Percentiles rank a stretch among this genome's conserved stretches.
These are phyloP conservation scores for Melocanna baccifera DNA, from an alignment of 176 grass and related monocot genomes.

Conservation along the genomic window DNA sequence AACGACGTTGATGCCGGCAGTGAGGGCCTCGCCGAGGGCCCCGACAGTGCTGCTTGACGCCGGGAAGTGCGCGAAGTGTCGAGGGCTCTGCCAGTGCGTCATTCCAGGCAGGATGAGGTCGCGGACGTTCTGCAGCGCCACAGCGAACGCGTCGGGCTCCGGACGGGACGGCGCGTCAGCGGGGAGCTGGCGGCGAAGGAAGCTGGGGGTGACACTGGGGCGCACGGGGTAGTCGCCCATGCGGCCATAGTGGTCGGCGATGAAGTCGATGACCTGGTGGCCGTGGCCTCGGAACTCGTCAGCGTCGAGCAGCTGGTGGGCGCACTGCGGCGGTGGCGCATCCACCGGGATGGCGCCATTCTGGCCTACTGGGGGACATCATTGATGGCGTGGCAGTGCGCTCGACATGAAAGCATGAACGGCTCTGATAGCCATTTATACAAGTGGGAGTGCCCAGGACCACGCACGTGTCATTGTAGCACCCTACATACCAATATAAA, in stretches of 20 bases:
- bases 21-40: conserved; percentile 47
- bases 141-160: conserved; percentile 28
- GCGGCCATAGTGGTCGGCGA: conserved; percentile 54
- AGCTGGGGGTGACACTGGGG: conserved; percentile 40
- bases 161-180: conserved; percentile 8
- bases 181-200: conserved; percentile 33
- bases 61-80: conserved; percentile 55
- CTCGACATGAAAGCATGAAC: neutral
- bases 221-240: conserved; percentile 45
- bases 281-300: conserved; percentile 42
- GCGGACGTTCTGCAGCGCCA: conserved; percentile 32
- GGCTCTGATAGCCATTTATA: conserved; percentile 10
- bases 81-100: conserved; percentile 71
- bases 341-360: neutral
- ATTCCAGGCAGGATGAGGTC: conserved; percentile 42
- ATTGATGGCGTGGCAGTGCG: conserved; percentile 8
- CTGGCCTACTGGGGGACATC: neutral
- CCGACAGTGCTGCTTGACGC: conserved; percentile 42
- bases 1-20: conserved; percentile 43
- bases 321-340: neutral
- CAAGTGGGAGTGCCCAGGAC: neutral
- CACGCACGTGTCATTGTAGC: neutral
- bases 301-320: conserved; percentile 23
- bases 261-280: conserved; percentile 46
- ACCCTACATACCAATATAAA: too few relatives aligned